Base-by-base conservation (phyloP, 1,284 basidiomycete species). In the Boletus austroedulis region DNA sequence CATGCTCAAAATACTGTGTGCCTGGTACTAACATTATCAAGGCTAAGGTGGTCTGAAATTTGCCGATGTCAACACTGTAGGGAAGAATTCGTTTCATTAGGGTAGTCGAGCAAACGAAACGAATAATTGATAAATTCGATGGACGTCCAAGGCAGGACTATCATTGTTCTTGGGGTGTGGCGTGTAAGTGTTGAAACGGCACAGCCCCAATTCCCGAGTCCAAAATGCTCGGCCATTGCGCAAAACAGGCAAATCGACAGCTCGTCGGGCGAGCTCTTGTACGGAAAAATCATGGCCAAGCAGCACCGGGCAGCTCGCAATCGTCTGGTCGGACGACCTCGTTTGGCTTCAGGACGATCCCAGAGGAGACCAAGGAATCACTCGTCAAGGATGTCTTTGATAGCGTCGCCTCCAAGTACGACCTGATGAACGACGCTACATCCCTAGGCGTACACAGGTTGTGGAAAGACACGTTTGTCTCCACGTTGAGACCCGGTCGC, bases 371-470 rank as follows among this genome's bases (percentile, higher is more conserved):
- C 47, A 97, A 92, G 67, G 88, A 91, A 71, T 73, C 77, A 11
- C 78, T 91, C 49, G 96, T 99, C 58, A 93, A 92, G 65, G 83
- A 83, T 62, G 95, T 99, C 55, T 99, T 99, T 77, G 90, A 93
- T 66, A 96, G 93, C 6, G 96, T 99, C 55, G 95, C 97, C 44
- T 92, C 92, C 43, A 93, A 87, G 55, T 99, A 99, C 76, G 96
- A 99, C 76, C 75, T 98, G 44, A 98, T 99, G 95, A 99, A 99
- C 80, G 97, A 99, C 72, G 94, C 95, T 28, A 94, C 96, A 79
- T 99, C 96, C 7, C 77, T 98, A 59, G 97, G 97, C 34, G 90
- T 99, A 28, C 97, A 99, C 73, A 84, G 97, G 47, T 78, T 99
- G 29, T 99, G 97, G 97, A 99, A 99, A 77, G 95, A 98, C 75